These are phyloP conservation scores for Nadsonia commutata DNA, from an alignment of 1,139 yeast genomes.

Conservation along the genomic window DNA sequence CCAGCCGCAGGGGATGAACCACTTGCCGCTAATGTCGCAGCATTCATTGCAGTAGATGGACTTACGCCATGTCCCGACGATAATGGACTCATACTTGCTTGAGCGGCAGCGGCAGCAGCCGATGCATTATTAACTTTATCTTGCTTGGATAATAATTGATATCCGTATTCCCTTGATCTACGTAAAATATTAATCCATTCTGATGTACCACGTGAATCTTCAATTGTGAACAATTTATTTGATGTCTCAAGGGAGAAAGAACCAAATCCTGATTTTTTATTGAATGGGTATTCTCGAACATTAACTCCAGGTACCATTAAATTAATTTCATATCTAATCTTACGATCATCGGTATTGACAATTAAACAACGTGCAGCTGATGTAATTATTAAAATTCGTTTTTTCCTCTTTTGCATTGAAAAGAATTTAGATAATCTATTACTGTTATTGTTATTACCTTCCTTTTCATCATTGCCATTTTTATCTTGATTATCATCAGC, in stretches of 20 bases:
- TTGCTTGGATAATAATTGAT: conserved; percentile 4
- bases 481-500: conserved; percentile 14
- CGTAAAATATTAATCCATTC: conserved; percentile 22
- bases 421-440: conserved; percentile 19
- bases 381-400: conserved; percentile 21
- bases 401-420: conserved; percentile 17
- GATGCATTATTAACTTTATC: conserved; percentile 2
- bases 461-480: conserved; percentile 8
- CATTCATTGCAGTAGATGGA: conserved; percentile 3
- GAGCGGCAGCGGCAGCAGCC: conserved; percentile 6
- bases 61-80: conserved; percentile 3
- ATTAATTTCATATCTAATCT: conserved; percentile 20
- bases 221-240: conserved; percentile 22
- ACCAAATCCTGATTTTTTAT: conserved; percentile 17
- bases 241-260: conserved; percentile 22
- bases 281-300: conserved; percentile 21
- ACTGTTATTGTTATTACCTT: conserved; percentile 13
- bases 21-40: conserved; percentile 1
- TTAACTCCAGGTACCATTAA: conserved; percentile 21
- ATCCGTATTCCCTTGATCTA: conserved; percentile 5
- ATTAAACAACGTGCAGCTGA: conserved; percentile 22
- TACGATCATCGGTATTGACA: conserved; percentile 18
- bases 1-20: conserved; percentile 2
- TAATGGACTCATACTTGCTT: conserved; percentile 1
- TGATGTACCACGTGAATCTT: conserved; percentile 19